A percentile compares a stretch with the other conserved stretches of the same genome.
phyloP scores from a whole-genome alignment of 495 filamentous ascomycete species.

The Penicillium riverlandense region DNA sequence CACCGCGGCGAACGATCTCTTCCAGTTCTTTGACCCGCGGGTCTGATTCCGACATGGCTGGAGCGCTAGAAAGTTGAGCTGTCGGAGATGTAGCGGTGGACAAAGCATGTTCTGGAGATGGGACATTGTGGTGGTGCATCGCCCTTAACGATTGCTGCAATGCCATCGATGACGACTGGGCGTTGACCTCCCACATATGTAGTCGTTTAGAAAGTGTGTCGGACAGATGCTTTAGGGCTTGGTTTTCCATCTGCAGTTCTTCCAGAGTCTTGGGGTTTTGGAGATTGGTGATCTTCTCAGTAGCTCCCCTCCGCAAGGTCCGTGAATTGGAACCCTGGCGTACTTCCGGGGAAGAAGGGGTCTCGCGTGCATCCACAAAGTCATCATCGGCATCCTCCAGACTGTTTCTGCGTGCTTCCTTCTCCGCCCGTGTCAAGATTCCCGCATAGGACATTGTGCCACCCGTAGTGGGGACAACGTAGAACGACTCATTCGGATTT shows the following conservation, averaged over 20 bases:
- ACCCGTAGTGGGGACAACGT: conserved; percentile 86
- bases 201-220: conserved; percentile 74
- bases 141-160: conserved; percentile 73
- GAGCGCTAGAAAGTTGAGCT: conserved; percentile 13
- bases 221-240: conserved; percentile 62
- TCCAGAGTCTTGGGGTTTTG: conserved; percentile 57
- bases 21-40: conserved; percentile 41
- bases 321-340: conserved; percentile 23
- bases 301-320: conserved; percentile 10
- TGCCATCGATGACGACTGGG: conserved; percentile 72
- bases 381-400: conserved; percentile 63
- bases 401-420: conserved; percentile 45
- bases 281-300: conserved; percentile 21
- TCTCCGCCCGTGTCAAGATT: conserved; percentile 68
- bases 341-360: conserved; percentile 44
- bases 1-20: conserved; percentile 35
- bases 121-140: conserved; percentile 43
- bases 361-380: conserved; percentile 84
- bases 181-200: conserved; percentile 77
- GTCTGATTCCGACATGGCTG: conserved; percentile 24
- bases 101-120: conserved; percentile 21
- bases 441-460: conserved; percentile 85
- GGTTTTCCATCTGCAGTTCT: conserved; percentile 77
- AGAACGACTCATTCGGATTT: conserved; percentile 74
- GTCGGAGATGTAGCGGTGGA: conserved; percentile 21